phyloP scores from a whole-genome alignment of 1,284 basidiomycete species.

The Ustilago cynodontis region DNA sequence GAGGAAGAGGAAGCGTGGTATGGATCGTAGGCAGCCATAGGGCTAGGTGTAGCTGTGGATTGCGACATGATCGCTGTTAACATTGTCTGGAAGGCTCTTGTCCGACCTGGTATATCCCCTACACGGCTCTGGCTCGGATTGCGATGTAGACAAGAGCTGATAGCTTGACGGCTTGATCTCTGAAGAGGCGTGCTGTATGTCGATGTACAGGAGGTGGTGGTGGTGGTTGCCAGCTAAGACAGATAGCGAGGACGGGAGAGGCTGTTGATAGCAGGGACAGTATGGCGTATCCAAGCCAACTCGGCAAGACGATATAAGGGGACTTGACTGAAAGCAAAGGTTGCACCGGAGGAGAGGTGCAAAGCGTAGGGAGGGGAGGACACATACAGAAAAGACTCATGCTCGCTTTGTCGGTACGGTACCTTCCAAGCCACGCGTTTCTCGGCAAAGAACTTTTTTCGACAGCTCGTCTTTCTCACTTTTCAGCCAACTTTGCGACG shows the following conservation, averaged over 20 bases:
- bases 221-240: background rate
- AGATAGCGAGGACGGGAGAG: background rate
- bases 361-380: background rate
- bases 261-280: background rate
- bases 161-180: background rate
- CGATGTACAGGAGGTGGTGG: no score
- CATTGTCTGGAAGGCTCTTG: background rate
- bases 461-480: background rate
- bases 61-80: slow-evolving; percentile 28
- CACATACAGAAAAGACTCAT: background rate
- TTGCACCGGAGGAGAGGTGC: background rate
- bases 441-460: slow-evolving; percentile 19
- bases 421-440: slow-evolving; percentile 10
- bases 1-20: slow-evolving; percentile 30
- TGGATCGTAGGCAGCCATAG: slow-evolving; percentile 23
- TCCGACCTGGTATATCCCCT: background rate
- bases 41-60: slow-evolving; percentile 9
- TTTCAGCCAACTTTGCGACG: background rate
- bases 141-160: background rate
- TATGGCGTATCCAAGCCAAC: background rate
- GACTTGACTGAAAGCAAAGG: background rate
- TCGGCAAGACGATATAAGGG: background rate
- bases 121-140: background rate
- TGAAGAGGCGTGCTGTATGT: background rate
- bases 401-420: background rate